Evolutionary conservation across 768 basidiomycete genomes (phyloP).

Genomic region (Tylopilus plumbeoviolaceoides): DNA sequence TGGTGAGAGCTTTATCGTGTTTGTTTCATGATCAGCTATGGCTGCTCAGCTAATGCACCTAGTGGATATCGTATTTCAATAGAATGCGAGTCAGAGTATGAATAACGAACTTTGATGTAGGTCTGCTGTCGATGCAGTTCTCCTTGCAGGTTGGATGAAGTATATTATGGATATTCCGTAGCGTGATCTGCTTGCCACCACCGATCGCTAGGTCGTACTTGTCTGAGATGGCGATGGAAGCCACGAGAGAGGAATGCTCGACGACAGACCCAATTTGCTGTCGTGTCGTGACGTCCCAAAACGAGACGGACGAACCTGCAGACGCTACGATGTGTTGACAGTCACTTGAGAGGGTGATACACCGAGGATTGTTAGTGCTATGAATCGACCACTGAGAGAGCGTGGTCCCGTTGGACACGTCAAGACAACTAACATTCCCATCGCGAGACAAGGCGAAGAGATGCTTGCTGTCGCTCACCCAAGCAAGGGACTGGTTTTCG

Average conservation of each 20-base stretch:
- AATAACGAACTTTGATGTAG: neutral
- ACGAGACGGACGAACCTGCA: conserved; percentile 4
- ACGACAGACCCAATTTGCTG: conserved; percentile 6
- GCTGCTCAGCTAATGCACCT: neutral
- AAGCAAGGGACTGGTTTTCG: conserved; percentile 8
- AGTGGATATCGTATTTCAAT: neutral
- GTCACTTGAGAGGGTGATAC: conserved; percentile 4
- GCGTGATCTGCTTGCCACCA: neutral
- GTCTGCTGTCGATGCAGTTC: neutral
- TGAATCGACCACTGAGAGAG: conserved; percentile 3
- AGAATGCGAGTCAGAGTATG: neutral
- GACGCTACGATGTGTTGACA: conserved; percentile 4
- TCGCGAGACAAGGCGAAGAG: conserved; percentile 8
- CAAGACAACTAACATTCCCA: conserved; percentile 1
- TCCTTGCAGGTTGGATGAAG: neutral
- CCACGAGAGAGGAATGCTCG: neutral
- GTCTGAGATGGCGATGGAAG: conserved; percentile 6
- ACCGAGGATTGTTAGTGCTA: neutral
- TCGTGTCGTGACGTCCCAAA: conserved; percentile 10
- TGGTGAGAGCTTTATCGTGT: too few relatives aligned
- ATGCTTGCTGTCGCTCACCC: conserved; percentile 3
- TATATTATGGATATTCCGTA: neutral
- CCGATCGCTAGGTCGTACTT: conserved; percentile 1
- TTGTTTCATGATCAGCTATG: neutral
- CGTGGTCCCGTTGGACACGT: neutral